These are phyloP conservation scores for Pythium scleroteichum DNA, from an alignment of 352 stramenopile genomes.

Conservation along the genomic window DNA sequence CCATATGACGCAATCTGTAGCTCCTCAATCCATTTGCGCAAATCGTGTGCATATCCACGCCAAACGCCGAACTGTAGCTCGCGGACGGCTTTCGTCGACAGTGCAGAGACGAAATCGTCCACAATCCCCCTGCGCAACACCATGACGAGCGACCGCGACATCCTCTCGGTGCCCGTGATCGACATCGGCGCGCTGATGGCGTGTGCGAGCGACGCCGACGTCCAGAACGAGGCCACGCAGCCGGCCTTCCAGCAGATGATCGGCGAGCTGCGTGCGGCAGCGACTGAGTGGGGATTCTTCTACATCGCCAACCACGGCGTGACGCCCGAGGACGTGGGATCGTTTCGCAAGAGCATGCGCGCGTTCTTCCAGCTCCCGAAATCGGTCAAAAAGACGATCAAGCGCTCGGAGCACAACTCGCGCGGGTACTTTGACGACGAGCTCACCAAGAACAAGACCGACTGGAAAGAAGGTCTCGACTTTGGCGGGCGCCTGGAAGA, in stretches of 20 bases:
- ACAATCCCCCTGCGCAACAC: neutral
- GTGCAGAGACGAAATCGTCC: neutral
- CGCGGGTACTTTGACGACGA: constrained; percentile 94
- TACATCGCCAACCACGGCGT: constrained; percentile 89
- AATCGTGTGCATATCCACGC: too few relatives aligned
- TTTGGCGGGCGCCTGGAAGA: constrained; percentile 47
- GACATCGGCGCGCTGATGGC: constrained; percentile 54
- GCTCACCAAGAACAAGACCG: constrained; percentile 91
- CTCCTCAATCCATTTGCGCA: constrained; percentile 1
- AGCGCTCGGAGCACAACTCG: constrained; percentile 79
- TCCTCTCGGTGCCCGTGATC: constrained; percentile 44
- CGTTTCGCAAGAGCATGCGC: constrained; percentile 65
- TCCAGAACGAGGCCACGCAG: constrained; percentile 24
- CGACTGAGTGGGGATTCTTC: constrained; percentile 91
- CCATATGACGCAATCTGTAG: constrained; percentile 2
- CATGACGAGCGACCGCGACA: constrained; percentile 16
- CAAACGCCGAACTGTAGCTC: neutral
- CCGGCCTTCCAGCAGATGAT: constrained; percentile 38
- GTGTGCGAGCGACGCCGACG: constrained; percentile 34
- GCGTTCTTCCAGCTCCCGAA: constrained; percentile 85
- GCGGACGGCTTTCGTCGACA: constrained; percentile 1
- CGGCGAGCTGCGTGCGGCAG: constrained; percentile 47
- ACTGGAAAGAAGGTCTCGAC: constrained; percentile 93
- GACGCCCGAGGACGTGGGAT: constrained; percentile 49
- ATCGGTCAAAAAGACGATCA: constrained; percentile 53